A percentile compares a stretch with the other conserved stretches of the same genome.
phyloP scores from a whole-genome alignment of 2,329 filamentous ascomycete species.

The Neofusicoccum sp. region DNA sequence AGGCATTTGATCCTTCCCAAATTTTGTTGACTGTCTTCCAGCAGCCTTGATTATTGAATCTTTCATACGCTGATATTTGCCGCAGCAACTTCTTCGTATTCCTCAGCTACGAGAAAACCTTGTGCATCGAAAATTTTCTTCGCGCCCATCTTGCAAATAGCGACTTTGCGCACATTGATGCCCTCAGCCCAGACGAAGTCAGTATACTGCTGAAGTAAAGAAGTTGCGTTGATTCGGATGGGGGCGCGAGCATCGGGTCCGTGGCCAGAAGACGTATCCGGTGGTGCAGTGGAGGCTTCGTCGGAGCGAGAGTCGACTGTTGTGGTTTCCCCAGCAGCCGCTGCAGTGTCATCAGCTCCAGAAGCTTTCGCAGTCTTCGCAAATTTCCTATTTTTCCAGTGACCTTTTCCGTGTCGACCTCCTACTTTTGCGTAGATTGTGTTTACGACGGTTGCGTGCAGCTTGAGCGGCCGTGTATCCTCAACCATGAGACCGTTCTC shows the following conservation, averaged over 20 bases:
- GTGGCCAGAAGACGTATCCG: neutral
- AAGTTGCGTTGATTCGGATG: constrained; percentile 41
- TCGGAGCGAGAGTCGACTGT: neutral
- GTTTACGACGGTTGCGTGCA: constrained; percentile 87
- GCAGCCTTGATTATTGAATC: too few relatives aligned
- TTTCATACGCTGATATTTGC: neutral
- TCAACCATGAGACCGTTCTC: constrained; percentile 58
- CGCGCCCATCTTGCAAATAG: constrained; percentile 87
- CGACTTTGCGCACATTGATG: constrained; percentile 68
- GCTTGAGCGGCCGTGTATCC: constrained; percentile 65
- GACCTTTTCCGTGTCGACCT: constrained; percentile 32
- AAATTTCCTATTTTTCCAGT: constrained; percentile 24
- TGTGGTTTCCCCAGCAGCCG: neutral
- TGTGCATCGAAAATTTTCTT: constrained; percentile 54
- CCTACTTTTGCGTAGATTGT: constrained; percentile 70
- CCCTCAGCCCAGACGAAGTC: constrained; percentile 72
- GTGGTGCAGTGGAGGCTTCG: neutral
- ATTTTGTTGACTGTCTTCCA: too few relatives aligned
- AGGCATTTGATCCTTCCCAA: too few relatives aligned
- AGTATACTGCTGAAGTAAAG: constrained; percentile 57
- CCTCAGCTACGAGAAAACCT: neutral
- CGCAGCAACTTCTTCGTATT: neutral
- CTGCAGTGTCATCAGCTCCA: neutral
- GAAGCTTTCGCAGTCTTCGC: neutral
- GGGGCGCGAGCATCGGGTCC: constrained; percentile 1